Base-by-base conservation (phyloP, 352 stramenopile species). In the Globisporangium takayamanum region DNA sequence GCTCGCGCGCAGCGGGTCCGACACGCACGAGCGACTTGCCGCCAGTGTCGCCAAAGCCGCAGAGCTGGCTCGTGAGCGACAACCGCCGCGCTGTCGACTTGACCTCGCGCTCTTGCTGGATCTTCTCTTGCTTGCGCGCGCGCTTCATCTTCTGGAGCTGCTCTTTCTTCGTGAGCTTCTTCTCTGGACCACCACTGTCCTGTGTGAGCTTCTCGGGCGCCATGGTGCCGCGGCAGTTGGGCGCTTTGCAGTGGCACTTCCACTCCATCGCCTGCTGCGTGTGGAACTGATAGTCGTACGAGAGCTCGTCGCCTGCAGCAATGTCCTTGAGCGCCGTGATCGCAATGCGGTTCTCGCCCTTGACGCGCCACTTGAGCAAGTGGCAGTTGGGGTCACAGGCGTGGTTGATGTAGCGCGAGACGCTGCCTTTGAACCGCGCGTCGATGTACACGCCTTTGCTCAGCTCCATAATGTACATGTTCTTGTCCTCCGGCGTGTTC, bases 321-420 rank as follows among this genome's bases (percentile, higher is more conserved):
- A 98, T 97, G 66, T 98, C 89, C 45, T 78, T 87, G 41, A 96
- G 66, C 28, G 87, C 89, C 11, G 92, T 96, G 65, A 98, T 97
- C 36, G 87, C 91, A 61, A 98, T 97, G 45, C 92, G 87, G 60
- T 96, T 96, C 46, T 94, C 74, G 44, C 92, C 94, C 45, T 82
- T 84, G 33, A 98, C 95, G 55, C 92, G 96, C 96, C 96, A 99
- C 67, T 96, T 96, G 63, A 98, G 74, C 39, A 98, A 70, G 15
- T 89, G 81, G 68, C 94, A 98, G 68, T 98, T 99, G 0, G 96
- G 96, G 36, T 98, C 87, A 64, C 95, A 99, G 12, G 88, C 97
- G 73, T 99, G 96, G 70, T 99, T 98, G 69, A 98, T 98, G 71
- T 98, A 98, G 26, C 96, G 87, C 22, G 95, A 98, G 26, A 97